Conservation (phyloP, 257 asterid genomes). For the Solanum pennellii region DNA sequence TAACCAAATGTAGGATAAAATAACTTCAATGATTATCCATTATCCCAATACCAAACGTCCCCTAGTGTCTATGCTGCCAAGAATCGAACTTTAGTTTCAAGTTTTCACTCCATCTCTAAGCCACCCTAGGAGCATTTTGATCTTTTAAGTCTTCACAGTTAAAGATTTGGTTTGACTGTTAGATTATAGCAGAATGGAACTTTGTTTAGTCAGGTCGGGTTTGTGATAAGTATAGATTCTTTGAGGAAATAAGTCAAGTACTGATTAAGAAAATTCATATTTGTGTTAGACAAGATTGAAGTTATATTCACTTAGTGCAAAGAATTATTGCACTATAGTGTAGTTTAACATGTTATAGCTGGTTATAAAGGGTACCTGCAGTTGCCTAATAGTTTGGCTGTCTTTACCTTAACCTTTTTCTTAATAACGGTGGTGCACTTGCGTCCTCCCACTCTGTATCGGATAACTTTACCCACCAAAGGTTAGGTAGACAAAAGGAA, state of each 20-base stretch:
- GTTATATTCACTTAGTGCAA: not conserved
- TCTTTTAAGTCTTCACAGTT: not conserved
- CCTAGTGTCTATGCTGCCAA: not conserved
- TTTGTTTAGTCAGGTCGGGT: not conserved
- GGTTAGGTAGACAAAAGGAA: not conserved
- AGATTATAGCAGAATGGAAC: not conserved
- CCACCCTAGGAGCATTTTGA: not conserved
- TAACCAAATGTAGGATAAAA: not conserved
- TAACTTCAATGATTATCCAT: no score
- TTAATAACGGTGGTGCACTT: not conserved
- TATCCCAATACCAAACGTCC: not conserved
- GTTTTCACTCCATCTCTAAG: no score
- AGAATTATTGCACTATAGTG: not conserved
- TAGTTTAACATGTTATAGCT: not conserved
- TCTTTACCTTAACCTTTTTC: not conserved
- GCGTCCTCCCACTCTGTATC: not conserved
- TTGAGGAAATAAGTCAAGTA: not conserved
- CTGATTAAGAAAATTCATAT: not conserved
- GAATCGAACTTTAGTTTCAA: not conserved
- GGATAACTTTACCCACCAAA: not conserved
- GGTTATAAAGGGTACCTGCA: not conserved
- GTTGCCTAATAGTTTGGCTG: not conserved
- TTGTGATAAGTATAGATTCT: not conserved
- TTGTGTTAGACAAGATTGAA: not conserved
- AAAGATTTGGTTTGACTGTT: not conserved